Conservation (phyloP, 2,329 filamentous ascomycete genomes). For the Verticillium zaregamsianum region DNA sequence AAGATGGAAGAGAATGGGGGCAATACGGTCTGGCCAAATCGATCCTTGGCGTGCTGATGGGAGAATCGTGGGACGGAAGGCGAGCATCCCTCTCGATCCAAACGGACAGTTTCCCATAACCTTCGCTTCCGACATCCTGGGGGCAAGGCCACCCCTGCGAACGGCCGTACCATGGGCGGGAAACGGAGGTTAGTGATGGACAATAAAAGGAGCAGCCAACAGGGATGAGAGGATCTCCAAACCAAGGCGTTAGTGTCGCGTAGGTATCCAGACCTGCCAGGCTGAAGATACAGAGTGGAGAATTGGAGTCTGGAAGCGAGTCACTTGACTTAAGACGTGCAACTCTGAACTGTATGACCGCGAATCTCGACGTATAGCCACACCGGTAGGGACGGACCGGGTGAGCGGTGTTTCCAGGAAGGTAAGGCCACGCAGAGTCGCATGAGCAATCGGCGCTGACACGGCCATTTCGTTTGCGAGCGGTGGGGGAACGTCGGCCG, state of each 20-base stretch:
- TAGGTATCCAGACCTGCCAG: conserved; percentile 18
- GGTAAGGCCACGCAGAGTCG: neutral
- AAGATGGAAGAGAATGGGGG: neutral
- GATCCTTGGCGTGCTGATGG: neutral
- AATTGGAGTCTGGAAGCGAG: conserved; percentile 13
- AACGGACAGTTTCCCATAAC: neutral
- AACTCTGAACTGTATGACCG: conserved; percentile 18
- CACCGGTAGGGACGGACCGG: conserved; percentile 37
- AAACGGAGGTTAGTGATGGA: conserved; percentile 4
- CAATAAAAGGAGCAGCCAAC: conserved; percentile 4
- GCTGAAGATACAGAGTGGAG: conserved; percentile 17
- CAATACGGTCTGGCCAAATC: neutral
- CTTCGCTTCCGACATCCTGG: neutral
- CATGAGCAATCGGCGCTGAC: conserved; percentile 6
- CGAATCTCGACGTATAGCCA: conserved; percentile 27
- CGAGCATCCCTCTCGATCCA: neutral
- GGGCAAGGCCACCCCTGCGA: neutral
- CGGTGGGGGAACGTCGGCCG: conserved; percentile 14
- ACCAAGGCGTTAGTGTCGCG: conserved; percentile 14
- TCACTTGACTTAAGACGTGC: conserved; percentile 23
- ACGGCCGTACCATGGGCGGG: conserved; percentile 2
- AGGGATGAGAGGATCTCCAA: conserved; percentile 7
- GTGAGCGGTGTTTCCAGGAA: conserved; percentile 21
- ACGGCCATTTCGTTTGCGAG: conserved; percentile 3
- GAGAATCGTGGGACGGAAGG: neutral